phyloP scores from a whole-genome alignment of 306 rosid genomes.

The barrel medic (Medicago truncatula) region DNA sequence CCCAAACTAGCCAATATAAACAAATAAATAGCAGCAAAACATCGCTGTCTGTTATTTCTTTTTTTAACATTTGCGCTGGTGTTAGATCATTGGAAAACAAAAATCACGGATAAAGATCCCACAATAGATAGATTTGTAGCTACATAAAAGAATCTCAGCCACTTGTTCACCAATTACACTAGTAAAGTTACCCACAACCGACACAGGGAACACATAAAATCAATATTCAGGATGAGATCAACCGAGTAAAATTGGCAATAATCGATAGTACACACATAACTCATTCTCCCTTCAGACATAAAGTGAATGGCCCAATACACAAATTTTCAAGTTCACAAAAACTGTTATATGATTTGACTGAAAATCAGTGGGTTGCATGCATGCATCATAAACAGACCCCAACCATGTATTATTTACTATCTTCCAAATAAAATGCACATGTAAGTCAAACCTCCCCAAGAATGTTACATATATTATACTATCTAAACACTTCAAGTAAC shows the following conservation, averaged over 20 bases:
- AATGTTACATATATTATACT: constrained; percentile 1
- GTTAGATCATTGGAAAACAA: constrained; percentile 12
- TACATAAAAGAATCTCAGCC: neutral
- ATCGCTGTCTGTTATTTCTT: too few relatives aligned
- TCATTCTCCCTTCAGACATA: constrained; percentile 17
- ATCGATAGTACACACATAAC: constrained; percentile 23
- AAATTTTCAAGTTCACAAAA: constrained; percentile 28
- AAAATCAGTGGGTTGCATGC: constrained; percentile 28
- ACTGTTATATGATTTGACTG: constrained; percentile 27
- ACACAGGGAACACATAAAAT: constrained; percentile 14
- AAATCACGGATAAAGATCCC: constrained; percentile 28
- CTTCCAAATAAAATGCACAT: constrained; percentile 45
- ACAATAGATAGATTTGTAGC: constrained; percentile 7
- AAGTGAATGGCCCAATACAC: constrained; percentile 28
- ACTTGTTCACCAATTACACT: constrained; percentile 13
- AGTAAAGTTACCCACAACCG: constrained; percentile 9
- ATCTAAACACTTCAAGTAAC: constrained; percentile 22
- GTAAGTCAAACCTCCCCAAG: constrained; percentile 26
- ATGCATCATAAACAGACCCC: constrained; percentile 18
- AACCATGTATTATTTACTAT: constrained; percentile 17
- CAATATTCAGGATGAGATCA: neutral
- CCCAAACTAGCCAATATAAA: neutral
- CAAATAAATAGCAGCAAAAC: too few relatives aligned
- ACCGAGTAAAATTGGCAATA: constrained; percentile 1
- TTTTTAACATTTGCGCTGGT: neutral